These are phyloP conservation scores for Alternaria incomplexa DNA, from an alignment of 2,329 filamentous ascomycete species.

Conservation along the genomic window DNA sequence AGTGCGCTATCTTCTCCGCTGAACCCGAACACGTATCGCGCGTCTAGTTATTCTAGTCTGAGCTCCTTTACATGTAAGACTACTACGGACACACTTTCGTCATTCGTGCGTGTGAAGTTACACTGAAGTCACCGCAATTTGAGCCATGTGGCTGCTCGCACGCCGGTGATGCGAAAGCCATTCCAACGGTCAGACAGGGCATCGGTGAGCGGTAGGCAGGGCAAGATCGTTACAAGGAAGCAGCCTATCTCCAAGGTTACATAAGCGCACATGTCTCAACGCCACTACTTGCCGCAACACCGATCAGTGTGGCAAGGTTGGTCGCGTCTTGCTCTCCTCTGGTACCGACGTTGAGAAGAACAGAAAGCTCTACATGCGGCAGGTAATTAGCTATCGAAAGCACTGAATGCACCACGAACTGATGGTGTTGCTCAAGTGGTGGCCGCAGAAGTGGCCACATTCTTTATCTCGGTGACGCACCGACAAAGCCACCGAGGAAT, in stretches of 20 bases:
- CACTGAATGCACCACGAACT: neutral
- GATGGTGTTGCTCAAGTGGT: neutral
- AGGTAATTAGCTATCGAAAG: neutral
- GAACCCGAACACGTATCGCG: neutral
- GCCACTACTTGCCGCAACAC: neutral
- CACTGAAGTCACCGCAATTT: slow-evolving; percentile 16
- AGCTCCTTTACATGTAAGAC: neutral
- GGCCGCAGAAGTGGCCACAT: neutral
- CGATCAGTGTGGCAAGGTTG: neutral
- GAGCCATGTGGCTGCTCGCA: slow-evolving; percentile 16
- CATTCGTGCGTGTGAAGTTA: neutral
- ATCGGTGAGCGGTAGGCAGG: neutral
- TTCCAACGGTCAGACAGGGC: neutral
- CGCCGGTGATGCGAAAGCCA: neutral
- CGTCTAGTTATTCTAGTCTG: neutral
- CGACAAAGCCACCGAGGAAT: neutral
- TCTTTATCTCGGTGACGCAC: neutral
- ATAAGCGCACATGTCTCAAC: neutral
- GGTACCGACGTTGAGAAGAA: neutral
- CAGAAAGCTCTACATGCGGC: neutral
- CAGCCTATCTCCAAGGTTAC: neutral
- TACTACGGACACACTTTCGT: neutral
- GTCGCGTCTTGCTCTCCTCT: neutral
- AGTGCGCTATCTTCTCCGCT: neutral
- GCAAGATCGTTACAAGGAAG: neutral